Percentiles rank a stretch among this genome's conserved stretches.
Conservation (phyloP, 371 early-diverging fungal species). For the Dichotomocladium elegans region DNA sequence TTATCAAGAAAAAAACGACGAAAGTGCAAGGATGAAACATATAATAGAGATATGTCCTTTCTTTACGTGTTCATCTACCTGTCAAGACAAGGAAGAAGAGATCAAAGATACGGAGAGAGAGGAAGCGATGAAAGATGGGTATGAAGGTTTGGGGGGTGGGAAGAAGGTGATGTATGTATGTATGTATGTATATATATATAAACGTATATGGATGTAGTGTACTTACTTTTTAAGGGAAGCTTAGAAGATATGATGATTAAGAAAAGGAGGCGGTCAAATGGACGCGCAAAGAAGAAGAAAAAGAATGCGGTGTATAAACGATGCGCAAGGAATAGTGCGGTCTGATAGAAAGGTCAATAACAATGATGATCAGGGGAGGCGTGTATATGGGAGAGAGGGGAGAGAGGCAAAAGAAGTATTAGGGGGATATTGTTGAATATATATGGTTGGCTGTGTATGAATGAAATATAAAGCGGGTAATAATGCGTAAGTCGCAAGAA, state of each 20-base stretch:
- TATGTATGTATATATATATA: neutral
- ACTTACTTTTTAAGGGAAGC: conserved; percentile 9
- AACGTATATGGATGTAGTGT: conserved; percentile 2
- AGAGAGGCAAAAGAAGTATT: neutral
- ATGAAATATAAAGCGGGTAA: neutral
- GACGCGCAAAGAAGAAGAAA: neutral
- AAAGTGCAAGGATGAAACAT: conserved; percentile 2
- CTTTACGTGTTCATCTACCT: no score
- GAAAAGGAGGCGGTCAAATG: neutral
- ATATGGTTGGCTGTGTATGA: no score
- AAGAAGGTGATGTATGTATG: neutral
- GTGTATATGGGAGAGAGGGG: neutral
- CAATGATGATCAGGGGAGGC: neutral
- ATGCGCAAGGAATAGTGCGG: neutral
- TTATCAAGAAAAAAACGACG: conserved; percentile 6
- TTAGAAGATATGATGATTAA: neutral
- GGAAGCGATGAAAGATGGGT: no score
- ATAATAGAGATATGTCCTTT: conserved; percentile 3
- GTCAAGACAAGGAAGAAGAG: no score
- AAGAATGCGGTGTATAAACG: neutral
- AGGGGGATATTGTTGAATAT: no score
- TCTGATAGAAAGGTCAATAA: no score
- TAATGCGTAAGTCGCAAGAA: neutral
- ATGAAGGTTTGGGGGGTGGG: neutral
- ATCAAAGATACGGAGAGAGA: no score